Base-by-base conservation (phyloP, 331 rosid genomes). In the Saraca asoca region DNA sequence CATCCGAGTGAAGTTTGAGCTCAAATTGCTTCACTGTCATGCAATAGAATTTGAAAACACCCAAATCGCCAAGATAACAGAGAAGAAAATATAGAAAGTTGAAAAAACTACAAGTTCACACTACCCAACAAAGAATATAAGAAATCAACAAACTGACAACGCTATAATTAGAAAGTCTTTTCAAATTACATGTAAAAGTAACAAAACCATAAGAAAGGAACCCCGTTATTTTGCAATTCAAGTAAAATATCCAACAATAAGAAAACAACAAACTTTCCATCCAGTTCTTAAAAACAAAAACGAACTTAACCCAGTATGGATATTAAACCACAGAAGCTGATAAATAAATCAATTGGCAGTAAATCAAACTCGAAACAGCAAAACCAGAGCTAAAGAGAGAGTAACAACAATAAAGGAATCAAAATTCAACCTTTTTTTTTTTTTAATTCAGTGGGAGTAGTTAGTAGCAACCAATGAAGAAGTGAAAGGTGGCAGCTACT, bases 1-100 rank as follows among this genome's bases (percentile, higher is more conserved):
- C 68, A 63, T 64, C 71, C 64, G 3, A 7, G 2, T 2, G 16
- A 5, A 24, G 19, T 37, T 17, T 14, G 20, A 43, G 48, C 46
- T 9, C 24, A 37, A 42, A 60, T 2, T 17, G n/a, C 42, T 59
- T 58, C 43, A 39, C 19, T 17, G n/a, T 45, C 33, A 59, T 42
- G 60, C 10, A 48, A 33, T 5, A 2, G 3, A 60, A 72, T 52
- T 59, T 35, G 7, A 34, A 39, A 64, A 54, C 57, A 13, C 64
- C 58, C 59, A 14, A 53, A 41, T 17, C 49, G 18, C 13, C 9
- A 20, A 33, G 51, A 12, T 20, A 7, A 33, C 34, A 9, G 24
- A 33, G 14, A 14, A 58, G 7, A 0, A 48, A 12, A 52, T 15
- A 42, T 10, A 31, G 46, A 33, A 72, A 43, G 55, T 8, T 35